Evolutionary conservation across 495 filamentous ascomycete genomes (phyloP).

Genomic region (Xylaria bambusicola): DNA sequence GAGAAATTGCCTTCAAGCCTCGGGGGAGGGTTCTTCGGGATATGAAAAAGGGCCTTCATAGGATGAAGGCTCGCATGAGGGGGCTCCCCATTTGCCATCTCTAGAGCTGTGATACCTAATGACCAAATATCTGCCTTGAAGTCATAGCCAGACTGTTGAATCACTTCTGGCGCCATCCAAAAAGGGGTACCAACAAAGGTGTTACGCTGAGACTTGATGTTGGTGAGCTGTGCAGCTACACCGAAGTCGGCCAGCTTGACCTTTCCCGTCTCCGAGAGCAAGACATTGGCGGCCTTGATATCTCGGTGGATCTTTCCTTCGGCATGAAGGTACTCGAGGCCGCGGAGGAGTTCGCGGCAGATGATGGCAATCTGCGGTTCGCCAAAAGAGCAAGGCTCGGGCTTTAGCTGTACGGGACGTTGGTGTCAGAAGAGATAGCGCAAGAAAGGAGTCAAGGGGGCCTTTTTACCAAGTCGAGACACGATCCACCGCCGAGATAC

Average conservation of each 20-base stretch:
- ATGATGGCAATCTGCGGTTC: slow-evolving; percentile 94
- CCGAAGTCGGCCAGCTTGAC: slow-evolving; percentile 98
- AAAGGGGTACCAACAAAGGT: slow-evolving; percentile 99
- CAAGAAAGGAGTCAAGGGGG: slow-evolving; percentile 13
- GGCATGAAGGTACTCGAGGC: slow-evolving; percentile 88
- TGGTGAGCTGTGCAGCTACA: slow-evolving; percentile 92
- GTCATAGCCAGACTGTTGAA: slow-evolving; percentile 94
- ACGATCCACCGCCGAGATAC: slow-evolving; percentile 90
- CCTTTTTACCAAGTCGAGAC: slow-evolving; percentile 75
- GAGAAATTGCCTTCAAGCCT: slow-evolving; percentile 85
- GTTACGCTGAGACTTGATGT: slow-evolving; percentile 96
- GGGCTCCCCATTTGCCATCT: slow-evolving; percentile 89
- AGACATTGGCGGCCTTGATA: slow-evolving; percentile 93
- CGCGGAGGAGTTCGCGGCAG: slow-evolving; percentile 84
- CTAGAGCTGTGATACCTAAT: slow-evolving; percentile 92
- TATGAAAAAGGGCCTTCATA: slow-evolving; percentile 98
- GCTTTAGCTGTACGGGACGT: slow-evolving; percentile 69
- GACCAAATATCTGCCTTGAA: slow-evolving; percentile 99
- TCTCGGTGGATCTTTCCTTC: slow-evolving; percentile 98
- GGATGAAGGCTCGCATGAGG: slow-evolving; percentile 89
- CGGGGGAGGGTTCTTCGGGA: slow-evolving; percentile 88
- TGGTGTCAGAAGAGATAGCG: slow-evolving; percentile 28
- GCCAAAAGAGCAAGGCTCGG: slow-evolving; percentile 86
- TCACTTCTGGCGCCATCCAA: slow-evolving; percentile 99
- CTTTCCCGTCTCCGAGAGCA: slow-evolving; percentile 83